These are phyloP conservation scores for Colletotrichum camelliae DNA, from an alignment of 2,329 filamentous ascomycete genomes.

Conservation along the genomic window DNA sequence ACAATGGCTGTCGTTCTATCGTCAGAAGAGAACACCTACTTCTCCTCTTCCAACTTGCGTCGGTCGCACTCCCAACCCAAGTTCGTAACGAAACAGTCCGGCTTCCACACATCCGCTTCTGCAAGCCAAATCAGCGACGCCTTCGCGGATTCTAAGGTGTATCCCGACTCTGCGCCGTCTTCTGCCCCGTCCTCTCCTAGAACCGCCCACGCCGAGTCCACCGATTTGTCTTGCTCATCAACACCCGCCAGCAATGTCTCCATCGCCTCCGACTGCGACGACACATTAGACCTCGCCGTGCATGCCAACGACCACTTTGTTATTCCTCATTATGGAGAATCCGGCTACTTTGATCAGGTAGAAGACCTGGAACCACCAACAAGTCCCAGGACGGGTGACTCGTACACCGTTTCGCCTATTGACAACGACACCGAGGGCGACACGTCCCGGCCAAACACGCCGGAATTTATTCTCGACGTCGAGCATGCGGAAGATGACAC, in stretches of 20 bases:
- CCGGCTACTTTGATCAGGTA: slow-evolving; percentile 50
- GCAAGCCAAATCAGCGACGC: slow-evolving; percentile 51
- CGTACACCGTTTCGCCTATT: slow-evolving; percentile 58
- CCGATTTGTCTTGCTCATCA: slow-evolving; percentile 62
- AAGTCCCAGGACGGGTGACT: slow-evolving; percentile 55
- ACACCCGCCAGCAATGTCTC: slow-evolving; percentile 70
- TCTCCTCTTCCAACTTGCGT: slow-evolving; percentile 57
- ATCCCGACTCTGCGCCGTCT: slow-evolving; percentile 53
- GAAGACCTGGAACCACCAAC: slow-evolving; percentile 57
- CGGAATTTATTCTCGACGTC: slow-evolving; percentile 44
- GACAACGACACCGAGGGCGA: slow-evolving; percentile 56
- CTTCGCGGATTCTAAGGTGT: slow-evolving; percentile 48
- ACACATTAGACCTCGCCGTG: slow-evolving; percentile 44
- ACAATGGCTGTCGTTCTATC: slow-evolving; percentile 62
- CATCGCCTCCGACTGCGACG: slow-evolving; percentile 62
- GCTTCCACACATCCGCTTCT: slow-evolving; percentile 51
- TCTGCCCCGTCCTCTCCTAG: slow-evolving; percentile 63
- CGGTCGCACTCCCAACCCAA: slow-evolving; percentile 67
- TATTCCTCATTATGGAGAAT: slow-evolving; percentile 50
- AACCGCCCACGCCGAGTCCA: slow-evolving; percentile 57
- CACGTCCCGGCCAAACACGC: slow-evolving; percentile 63
- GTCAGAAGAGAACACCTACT: slow-evolving; percentile 63
- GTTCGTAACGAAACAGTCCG: slow-evolving; percentile 50
- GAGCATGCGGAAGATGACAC: slow-evolving; percentile 81
- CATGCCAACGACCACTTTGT: slow-evolving; percentile 55